Evolutionary conservation across 345 rosid genomes (phyloP), one percentile per base, ranked within the genome.

Genomic region (Cardamine chenopodiifolia): DNA sequence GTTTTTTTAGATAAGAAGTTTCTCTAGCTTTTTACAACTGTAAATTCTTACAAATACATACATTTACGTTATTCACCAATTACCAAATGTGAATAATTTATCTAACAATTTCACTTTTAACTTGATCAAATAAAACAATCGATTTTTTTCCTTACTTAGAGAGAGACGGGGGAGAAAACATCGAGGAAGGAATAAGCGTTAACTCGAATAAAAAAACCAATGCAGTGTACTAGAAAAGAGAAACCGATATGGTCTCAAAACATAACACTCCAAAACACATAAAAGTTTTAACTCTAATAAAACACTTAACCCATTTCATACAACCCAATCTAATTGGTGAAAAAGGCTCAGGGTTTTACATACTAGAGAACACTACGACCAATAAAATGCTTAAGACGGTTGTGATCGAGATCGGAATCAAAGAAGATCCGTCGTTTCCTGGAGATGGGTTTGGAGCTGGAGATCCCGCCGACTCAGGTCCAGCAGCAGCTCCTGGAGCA

Each of bases 401-500:
- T 6, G 80, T 31, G 14, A 65, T 5, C 25, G 77, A 71, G 50
- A 39, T 59, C 39, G 81, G 77, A 11, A 77, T 39, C 68, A 77
- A 72, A 1, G 69, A 52, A 9, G 73, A 50, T 57, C 77, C 81
- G 1, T 50, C 37, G 57, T 71, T 77, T 5, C 81, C 81, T 58
- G 13, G 73, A 22, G 73, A 48, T 0, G 40, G 81, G 40, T 23
- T 77, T 22, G 81, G 81, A 6, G 81, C 77, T 29, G n/a, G 1
- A 3, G 5, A 0, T 28, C 68, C 73, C 1, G 44, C 73, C 8
- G 63, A 57, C 0, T 34, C 77, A 0, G 77, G 81, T 57, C 77
- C 81, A 56, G 66, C 57, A 45, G 66, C 72, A 18, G 42, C 73
- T 14, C 70, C 79, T 7, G 80, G 81, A 66, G 81, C 73, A 31